Evolutionary conservation across 2,329 filamentous ascomycete genomes (phyloP), one percentile per base, ranked within the genome.

Genomic region (Plectosphaerella sp.): DNA sequence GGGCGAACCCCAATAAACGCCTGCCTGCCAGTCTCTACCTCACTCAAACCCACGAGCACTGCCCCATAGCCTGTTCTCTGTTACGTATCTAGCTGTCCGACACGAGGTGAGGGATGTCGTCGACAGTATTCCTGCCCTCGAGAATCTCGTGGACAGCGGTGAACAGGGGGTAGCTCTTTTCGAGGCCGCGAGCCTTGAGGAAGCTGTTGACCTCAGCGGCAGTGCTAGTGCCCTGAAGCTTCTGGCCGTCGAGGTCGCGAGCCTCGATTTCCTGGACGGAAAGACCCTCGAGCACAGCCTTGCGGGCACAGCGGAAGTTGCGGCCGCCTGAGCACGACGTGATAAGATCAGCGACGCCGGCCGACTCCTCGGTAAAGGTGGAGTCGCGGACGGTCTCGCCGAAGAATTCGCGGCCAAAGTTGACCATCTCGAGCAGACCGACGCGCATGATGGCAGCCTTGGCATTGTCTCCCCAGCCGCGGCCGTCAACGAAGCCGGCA

Each of bases 391-490:
- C 87, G 1, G 88, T 89, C 62, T 92, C 82, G 16, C 84, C 83
- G 67, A 97, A 99, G 77, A 97, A 99, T 62, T 88, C 84, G 69
- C 92, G 91, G 58, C 93, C 93, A 61, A 99, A 99, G 66, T 89
- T 88, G 64, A 97, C 91, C 87, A 97, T 96, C 73, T 99, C 94
- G 61, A 97, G 80, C 45, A 99, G 83, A 8, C 94, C 94, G 18
- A 97, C 88, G 42, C 94, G 89, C 49, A 99, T 97, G 55, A 99
- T 87, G 45, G 94, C 94, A n/a, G 94, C 91, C 76, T 99, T 97
- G 59, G 93, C 93, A 62, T 97, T 99, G 76, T 97, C 92, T 64
- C 94, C 94, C 93, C 94, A 99, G 59, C 93, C 93, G 56, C 93
- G 83, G 36, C 94, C 94, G 59, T 96, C 91, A 45, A 97, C 91